Percentiles rank a stretch among this genome's conserved stretches.
Conservation (phyloP, 1,284 basidiomycete genomes). For the Volvariella volvacea region DNA sequence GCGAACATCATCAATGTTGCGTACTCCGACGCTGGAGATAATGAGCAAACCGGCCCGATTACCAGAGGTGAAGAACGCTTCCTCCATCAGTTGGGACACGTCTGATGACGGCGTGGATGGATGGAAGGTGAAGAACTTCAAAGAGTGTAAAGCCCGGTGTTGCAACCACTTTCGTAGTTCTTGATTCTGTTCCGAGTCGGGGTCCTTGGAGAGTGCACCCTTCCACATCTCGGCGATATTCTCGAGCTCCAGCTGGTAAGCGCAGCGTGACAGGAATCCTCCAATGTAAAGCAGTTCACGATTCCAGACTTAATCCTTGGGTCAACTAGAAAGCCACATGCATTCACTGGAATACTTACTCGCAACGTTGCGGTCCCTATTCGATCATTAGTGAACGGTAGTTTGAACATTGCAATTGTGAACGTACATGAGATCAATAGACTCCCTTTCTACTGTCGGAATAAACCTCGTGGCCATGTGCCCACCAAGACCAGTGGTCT, state of each 20-base stretch:
- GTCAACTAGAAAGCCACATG: constrained; percentile 6
- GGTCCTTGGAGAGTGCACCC: not conserved
- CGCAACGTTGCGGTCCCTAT: constrained; percentile 71
- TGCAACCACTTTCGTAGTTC: constrained; percentile 48
- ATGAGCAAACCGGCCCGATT: constrained; percentile 53
- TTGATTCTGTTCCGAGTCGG: constrained; percentile 22
- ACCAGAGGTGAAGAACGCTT: constrained; percentile 75
- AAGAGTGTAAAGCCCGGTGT: constrained; percentile 71
- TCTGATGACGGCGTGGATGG: constrained; percentile 82
- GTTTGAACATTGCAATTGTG: not conserved
- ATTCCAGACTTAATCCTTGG: constrained; percentile 65
- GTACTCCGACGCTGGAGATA: constrained; percentile 77
- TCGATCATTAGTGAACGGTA: constrained; percentile 10
- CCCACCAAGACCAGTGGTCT: constrained; percentile 91
- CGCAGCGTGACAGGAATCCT: constrained; percentile 73
- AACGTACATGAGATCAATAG: constrained; percentile 79
- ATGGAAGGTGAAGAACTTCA: constrained; percentile 88
- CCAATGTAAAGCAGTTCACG: constrained; percentile 82
- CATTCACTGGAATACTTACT: constrained; percentile 30
- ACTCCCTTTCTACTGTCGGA: constrained; percentile 95
- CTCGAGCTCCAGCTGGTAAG: constrained; percentile 83
- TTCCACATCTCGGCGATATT: constrained; percentile 49
- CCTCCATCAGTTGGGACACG: constrained; percentile 76
- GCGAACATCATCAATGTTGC: constrained; percentile 66
- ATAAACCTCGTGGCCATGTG: constrained; percentile 93